A percentile compares a stretch with the other conserved stretches of the same genome.
These are phyloP conservation scores for Cryptosporidium felis DNA, from an alignment of 169 alveolate species.

Conservation along the genomic window DNA sequence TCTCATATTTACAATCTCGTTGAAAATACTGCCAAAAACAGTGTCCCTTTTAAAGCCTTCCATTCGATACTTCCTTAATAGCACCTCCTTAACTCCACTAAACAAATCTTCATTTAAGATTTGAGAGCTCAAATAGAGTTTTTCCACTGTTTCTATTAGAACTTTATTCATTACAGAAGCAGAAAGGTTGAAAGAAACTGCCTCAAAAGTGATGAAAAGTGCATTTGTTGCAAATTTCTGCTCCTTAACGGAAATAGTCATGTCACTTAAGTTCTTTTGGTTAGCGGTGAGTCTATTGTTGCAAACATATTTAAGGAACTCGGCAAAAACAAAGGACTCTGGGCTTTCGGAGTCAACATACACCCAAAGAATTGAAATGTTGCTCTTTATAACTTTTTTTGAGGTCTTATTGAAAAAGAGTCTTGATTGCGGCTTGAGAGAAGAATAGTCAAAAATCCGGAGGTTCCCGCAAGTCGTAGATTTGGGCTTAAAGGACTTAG, in stretches of 20 bases:
- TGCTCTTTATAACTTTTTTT: background rate
- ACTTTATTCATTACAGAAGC: no score
- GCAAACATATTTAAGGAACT: background rate
- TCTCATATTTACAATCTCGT: slow-evolving; percentile 2
- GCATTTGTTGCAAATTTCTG: background rate
- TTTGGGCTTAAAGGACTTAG: background rate
- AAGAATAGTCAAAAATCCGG: background rate
- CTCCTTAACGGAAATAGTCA: background rate
- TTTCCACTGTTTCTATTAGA: no score
- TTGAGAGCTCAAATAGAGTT: background rate
- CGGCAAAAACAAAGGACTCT: background rate
- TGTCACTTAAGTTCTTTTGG: background rate
- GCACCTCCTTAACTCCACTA: background rate
- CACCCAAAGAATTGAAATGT: background rate
- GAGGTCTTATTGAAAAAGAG: background rate
- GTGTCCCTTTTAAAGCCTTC: background rate
- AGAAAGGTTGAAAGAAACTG: background rate
- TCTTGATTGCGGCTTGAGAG: background rate
- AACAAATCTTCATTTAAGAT: background rate
- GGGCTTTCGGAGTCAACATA: background rate
- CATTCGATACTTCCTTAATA: background rate
- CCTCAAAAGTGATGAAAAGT: background rate
- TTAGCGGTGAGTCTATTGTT: background rate
- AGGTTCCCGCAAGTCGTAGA: background rate
- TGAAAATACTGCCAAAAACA: background rate